Evolutionary conservation across 352 stramenopile genomes (phyloP).

Genomic region (Phytophthora boehmeriae): DNA sequence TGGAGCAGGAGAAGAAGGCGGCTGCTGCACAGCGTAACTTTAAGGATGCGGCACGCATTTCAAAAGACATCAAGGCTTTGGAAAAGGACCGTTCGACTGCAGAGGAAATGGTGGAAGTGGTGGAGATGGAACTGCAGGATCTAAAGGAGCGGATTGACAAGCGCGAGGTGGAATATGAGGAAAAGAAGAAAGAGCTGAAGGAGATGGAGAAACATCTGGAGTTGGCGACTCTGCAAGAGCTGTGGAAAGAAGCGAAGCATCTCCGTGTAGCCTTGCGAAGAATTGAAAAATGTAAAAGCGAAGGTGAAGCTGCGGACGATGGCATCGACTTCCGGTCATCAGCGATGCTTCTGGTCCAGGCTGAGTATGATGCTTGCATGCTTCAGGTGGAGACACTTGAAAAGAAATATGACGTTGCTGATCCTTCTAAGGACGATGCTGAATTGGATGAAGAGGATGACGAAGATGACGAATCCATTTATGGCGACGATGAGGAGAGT

Average conservation of each 20-base stretch:
- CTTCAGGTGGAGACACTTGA: conserved; percentile 66
- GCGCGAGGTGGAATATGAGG: conserved; percentile 66
- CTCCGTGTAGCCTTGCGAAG: conserved; percentile 62
- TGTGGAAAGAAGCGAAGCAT: conserved; percentile 80
- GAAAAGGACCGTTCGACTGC: conserved; percentile 83
- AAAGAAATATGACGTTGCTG: conserved; percentile 72
- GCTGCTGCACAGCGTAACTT: conserved; percentile 85
- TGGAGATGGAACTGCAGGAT: conserved; percentile 86
- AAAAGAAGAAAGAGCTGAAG: conserved; percentile 81
- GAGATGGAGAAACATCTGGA: conserved; percentile 80
- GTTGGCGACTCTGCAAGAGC: conserved; percentile 63
- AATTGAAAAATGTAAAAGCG: conserved; percentile 75
- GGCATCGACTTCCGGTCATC: conserved; percentile 74
- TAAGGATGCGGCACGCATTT: conserved; percentile 84
- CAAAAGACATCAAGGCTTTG: conserved; percentile 87
- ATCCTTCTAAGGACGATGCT: conserved; percentile 59
- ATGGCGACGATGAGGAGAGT: conserved; percentile 47
- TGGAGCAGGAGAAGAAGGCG: conserved; percentile 83
- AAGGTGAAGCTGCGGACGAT: conserved; percentile 53
- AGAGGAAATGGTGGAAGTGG: conserved; percentile 84
- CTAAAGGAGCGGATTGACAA: conserved; percentile 76
- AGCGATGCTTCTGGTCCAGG: conserved; percentile 73
- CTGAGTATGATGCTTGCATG: conserved; percentile 76
- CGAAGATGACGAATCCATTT: conserved; percentile 53
- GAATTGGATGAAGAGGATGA: conserved; percentile 49